Evolutionary conservation across 1,284 basidiomycete genomes (phyloP), one percentile per base, ranked within the genome.

Genomic region (Cryptococcus wingfieldii): DNA sequence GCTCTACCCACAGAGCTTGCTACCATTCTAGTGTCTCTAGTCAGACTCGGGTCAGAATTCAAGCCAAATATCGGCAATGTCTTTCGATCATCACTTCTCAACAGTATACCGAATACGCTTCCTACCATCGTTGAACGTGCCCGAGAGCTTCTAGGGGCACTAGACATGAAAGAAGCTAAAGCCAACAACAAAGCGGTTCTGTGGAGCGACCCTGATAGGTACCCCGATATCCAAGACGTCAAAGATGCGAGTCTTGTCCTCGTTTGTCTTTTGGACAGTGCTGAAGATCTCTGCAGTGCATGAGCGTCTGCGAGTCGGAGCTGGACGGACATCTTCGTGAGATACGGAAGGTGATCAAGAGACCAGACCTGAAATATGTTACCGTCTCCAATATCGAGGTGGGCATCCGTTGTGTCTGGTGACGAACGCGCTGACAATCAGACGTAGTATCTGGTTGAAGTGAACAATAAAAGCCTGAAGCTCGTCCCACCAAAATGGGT

Each of bases 1-100:
- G 90, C 89, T 54, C 87, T 87, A 0, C 89, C 94, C 0, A 82
- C 86, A 65, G 95, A 98, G 71, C 81, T 98, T 5, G 83, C 85
- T 0, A 78, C 84, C 5, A 79, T 98, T 16, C 80, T 98, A 1
- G 80, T 85, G 5, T 86, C 89, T 2, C 87, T 97, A 58, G 80
- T 84, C 42, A 86, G 86, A 45, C 80, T 95, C 42, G 86, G 84
- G 0, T 78, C 78, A 31, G 83, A 88, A 5, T 92, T 91, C 64
- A 80, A 82, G 19, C 71, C 78, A 1, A 77, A 77, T 14, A 72
- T 79, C 2, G 78, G 81, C 4, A 80, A 81, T 16, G 82, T 83
- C 2, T 86, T 92, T 64, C 79, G 80, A 31, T 88, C 88, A 0
- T 62, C 67, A 0, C 62, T 94, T 41, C 78, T 98, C 45, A 89